Conservation (phyloP, 495 filamentous ascomycete genomes). For the Aeminium ludgeri region DNA sequence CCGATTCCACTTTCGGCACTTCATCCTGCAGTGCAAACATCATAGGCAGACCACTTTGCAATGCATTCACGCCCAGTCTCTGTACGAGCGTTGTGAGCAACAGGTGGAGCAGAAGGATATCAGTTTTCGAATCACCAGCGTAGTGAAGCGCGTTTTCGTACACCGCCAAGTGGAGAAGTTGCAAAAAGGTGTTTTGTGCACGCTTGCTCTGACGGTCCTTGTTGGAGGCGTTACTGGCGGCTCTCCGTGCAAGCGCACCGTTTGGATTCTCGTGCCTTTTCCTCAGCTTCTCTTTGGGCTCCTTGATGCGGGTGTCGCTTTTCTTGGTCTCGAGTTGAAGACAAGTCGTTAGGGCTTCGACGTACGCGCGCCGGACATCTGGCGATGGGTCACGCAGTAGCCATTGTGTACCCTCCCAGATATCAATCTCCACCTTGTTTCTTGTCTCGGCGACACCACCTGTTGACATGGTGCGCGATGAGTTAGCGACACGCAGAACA, state of each 20-base stretch:
- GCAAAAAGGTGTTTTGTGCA: slow-evolving; percentile 44
- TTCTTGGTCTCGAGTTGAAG: slow-evolving; percentile 59
- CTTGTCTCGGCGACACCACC: slow-evolving; percentile 46
- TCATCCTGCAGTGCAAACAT: slow-evolving; percentile 74
- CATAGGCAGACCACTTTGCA: slow-evolving; percentile 69
- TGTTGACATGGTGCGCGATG: slow-evolving; percentile 29
- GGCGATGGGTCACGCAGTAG: slow-evolving; percentile 61
- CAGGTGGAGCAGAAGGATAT: slow-evolving; percentile 59
- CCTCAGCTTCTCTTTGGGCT: slow-evolving; percentile 26
- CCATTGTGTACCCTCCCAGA: slow-evolving; percentile 89
- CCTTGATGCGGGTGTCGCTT: slow-evolving; percentile 43
- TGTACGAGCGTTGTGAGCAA: slow-evolving; percentile 54
- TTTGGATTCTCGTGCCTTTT: slow-evolving; percentile 22
- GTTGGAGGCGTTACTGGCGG: slow-evolving; percentile 43
- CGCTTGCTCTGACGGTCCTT: slow-evolving; percentile 23
- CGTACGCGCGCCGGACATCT: slow-evolving; percentile 65
- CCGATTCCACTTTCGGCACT: slow-evolving; percentile 45
- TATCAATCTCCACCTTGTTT: slow-evolving; percentile 53
- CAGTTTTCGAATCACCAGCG: slow-evolving; percentile 26
- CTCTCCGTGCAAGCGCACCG: slow-evolving; percentile 39
- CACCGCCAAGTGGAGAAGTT: slow-evolving; percentile 68
- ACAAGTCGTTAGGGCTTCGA: slow-evolving; percentile 68
- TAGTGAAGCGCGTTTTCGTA: slow-evolving; percentile 69
- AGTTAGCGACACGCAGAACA: slow-evolving; percentile 63
- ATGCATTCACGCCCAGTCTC: slow-evolving; percentile 69